These are phyloP conservation scores for Fomitopsis schrenkii DNA, from an alignment of 1,284 basidiomycete species.

Conservation along the genomic window DNA sequence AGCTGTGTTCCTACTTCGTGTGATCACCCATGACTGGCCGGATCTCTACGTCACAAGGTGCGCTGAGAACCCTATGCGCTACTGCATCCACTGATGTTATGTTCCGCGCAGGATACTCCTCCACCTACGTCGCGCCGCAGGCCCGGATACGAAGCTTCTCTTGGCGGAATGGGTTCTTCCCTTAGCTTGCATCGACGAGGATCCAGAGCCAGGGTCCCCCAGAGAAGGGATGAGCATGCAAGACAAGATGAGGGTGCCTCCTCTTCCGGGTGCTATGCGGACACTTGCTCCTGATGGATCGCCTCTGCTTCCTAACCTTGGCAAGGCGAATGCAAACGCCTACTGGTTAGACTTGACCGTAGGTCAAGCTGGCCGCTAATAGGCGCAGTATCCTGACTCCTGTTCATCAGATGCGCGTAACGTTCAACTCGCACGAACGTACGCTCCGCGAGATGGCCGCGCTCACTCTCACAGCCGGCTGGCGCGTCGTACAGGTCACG, in stretches of 20 bases:
- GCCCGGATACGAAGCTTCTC: constrained; percentile 49
- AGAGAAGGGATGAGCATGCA: constrained; percentile 28
- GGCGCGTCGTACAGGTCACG: constrained; percentile 59
- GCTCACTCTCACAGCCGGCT: constrained; percentile 57
- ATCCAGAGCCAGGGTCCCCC: constrained; percentile 10
- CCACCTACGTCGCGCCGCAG: constrained; percentile 31
- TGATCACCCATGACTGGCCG: constrained; percentile 74
- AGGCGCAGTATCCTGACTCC: constrained; percentile 6
- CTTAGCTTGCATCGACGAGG: constrained; percentile 56
- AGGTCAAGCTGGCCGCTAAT: constrained; percentile 12
- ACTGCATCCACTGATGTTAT: not conserved
- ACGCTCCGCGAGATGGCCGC: constrained; percentile 61
- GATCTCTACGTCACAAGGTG: constrained; percentile 46
- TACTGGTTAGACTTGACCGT: constrained; percentile 75
- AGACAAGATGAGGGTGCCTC: constrained; percentile 22
- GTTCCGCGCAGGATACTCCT: constrained; percentile 27
- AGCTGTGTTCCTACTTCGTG: constrained; percentile 64
- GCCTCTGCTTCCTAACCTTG: constrained; percentile 64
- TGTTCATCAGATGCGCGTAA: constrained; percentile 53
- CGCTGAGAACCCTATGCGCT: not conserved
- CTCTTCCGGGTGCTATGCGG: constrained; percentile 19
- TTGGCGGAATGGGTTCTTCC: constrained; percentile 69
- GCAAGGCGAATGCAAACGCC: constrained; percentile 64
- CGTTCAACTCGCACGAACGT: constrained; percentile 68
- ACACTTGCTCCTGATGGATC: constrained; percentile 37